A percentile compares a stretch with the other conserved stretches of the same genome.
Evolutionary conservation across 805 yeast genomes (phyloP).

Genomic region (Jamesozyma jinghongensis): DNA sequence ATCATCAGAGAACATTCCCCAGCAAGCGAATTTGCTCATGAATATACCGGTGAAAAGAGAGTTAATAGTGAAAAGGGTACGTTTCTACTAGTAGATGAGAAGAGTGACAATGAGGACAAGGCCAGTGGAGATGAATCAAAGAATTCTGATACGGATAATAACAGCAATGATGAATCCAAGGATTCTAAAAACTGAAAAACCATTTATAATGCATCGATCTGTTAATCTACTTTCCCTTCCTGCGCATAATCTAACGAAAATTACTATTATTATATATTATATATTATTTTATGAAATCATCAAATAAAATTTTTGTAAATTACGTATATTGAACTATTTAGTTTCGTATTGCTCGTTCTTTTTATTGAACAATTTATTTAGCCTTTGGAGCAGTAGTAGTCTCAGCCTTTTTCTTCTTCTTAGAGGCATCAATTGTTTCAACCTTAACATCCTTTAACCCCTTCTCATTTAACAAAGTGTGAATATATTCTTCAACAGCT

Average conservation of each 20-base stretch:
- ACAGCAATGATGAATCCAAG: too few relatives aligned
- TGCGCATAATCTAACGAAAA: too few relatives aligned
- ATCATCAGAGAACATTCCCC: slow-evolving; percentile 25
- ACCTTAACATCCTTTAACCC: slow-evolving; percentile 79
- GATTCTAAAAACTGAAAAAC: too few relatives aligned
- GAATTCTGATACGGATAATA: background rate
- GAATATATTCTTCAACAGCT: slow-evolving; percentile 72
- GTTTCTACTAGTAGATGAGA: too few relatives aligned
- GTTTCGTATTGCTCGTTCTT: too few relatives aligned
- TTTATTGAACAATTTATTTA: too few relatives aligned
- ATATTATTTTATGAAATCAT: too few relatives aligned
- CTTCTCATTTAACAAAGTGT: slow-evolving; percentile 62
- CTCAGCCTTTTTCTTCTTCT: slow-evolving; percentile 45
- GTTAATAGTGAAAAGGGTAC: background rate
- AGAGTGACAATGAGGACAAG: slow-evolving; percentile 19
- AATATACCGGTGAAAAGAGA: slow-evolving; percentile 17
- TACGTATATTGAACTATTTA: too few relatives aligned
- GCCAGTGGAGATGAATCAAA: slow-evolving; percentile 2
- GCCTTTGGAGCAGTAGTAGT: background rate
- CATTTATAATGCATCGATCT: too few relatives aligned
- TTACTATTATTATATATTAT: too few relatives aligned
- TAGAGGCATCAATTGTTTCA: slow-evolving; percentile 79
- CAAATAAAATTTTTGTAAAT: too few relatives aligned
- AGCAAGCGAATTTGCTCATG: slow-evolving; percentile 28
- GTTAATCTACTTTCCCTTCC: too few relatives aligned